Conservation (phyloP, 257 asterid species). For the Nicotiana tomentosiformis region DNA sequence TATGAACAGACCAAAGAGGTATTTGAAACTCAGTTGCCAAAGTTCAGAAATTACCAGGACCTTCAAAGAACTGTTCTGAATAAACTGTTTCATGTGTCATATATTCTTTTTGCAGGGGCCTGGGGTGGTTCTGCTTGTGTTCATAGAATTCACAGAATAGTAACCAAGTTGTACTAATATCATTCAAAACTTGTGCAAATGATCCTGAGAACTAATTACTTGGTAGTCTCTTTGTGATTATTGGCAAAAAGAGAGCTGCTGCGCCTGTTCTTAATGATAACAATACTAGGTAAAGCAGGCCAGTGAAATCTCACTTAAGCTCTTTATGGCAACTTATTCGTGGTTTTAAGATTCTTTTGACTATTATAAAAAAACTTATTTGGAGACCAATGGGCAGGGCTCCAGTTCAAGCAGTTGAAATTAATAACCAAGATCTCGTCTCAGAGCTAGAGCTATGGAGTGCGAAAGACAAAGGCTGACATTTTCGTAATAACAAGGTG, state of each 20-base stretch:
- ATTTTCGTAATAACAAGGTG: neutral
- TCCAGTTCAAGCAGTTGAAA: neutral
- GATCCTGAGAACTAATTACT: neutral
- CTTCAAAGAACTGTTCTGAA: neutral
- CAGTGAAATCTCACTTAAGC: neutral
- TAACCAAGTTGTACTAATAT: neutral
- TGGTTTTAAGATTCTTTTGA: neutral
- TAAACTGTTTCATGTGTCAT: neutral
- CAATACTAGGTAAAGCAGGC: neutral
- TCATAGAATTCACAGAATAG: neutral
- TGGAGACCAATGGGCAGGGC: neutral
- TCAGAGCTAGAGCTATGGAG: neutral
- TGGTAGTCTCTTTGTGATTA: neutral
- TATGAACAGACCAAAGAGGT: neutral
- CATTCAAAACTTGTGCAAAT: neutral
- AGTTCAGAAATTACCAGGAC: neutral
- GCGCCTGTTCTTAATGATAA: neutral
- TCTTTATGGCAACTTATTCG: neutral
- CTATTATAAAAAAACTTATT: neutral
- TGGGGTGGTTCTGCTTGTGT: neutral
- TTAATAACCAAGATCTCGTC: too few species aligned
- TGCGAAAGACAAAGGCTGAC: neutral
- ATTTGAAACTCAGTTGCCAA: neutral
- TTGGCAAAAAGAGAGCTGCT: neutral
- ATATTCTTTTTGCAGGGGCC: neutral